Conservation (phyloP, 768 basidiomycete species). For the Clitopilus hobsonii region DNA sequence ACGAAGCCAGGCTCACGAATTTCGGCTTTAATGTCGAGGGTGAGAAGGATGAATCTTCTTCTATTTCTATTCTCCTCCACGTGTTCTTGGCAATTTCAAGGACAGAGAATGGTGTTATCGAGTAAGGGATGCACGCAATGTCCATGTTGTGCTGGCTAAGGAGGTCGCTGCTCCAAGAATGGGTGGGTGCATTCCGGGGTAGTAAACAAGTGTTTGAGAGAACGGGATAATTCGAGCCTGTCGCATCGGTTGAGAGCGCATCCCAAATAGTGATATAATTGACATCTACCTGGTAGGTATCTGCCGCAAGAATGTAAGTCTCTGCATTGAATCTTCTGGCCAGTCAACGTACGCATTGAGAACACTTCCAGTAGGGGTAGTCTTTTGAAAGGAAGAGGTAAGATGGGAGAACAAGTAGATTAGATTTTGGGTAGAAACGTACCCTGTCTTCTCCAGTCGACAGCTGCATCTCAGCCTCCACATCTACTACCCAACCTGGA, state of each 20-base stretch:
- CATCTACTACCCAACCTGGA: conserved; percentile 60
- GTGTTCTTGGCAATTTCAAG: conserved; percentile 30
- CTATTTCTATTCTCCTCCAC: conserved; percentile 30
- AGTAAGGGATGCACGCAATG: conserved; percentile 54
- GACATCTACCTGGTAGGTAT: conserved; percentile 38
- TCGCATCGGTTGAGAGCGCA: too few relatives aligned
- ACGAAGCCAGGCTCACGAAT: conserved; percentile 34
- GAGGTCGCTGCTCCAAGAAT: conserved; percentile 45
- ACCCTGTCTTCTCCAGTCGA: conserved; percentile 21
- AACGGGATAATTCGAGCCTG: conserved; percentile 40
- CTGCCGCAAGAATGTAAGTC: conserved; percentile 19
- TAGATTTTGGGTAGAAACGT: conserved; percentile 2
- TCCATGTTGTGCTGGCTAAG: conserved; percentile 43
- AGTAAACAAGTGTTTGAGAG: conserved; percentile 40
- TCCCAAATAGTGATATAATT: too few relatives aligned
- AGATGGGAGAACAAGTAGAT: conserved; percentile 1
- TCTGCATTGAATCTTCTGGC: too few relatives aligned
- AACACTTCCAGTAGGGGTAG: conserved; percentile 28
- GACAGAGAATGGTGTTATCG: conserved; percentile 47
- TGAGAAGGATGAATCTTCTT: conserved; percentile 33
- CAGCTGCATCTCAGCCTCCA: conserved; percentile 40
- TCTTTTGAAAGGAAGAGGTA: conserved; percentile 18
- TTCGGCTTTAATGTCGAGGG: conserved; percentile 39
- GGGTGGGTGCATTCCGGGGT: conserved; percentile 16
- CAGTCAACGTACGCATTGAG: conserved; percentile 49